Base-by-base conservation (phyloP, 1,284 basidiomycete genomes). In the Inonotus hispidus region DNA sequence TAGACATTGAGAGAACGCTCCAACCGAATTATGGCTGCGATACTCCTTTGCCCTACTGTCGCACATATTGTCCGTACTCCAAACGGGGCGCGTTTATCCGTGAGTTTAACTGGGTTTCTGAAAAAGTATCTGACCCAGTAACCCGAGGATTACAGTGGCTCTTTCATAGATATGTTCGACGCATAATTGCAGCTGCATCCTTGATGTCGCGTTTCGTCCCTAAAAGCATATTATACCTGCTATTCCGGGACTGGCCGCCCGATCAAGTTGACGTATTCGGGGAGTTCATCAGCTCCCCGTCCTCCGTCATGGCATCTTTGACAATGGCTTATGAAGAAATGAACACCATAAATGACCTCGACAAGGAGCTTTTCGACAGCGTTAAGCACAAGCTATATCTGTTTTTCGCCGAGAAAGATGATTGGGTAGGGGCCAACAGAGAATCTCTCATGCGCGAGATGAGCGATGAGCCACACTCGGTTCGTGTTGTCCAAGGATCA, bases 311-410 rank as follows among this genome's bases (percentile, higher is more conserved):
- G 58, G 77, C 82, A 1, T 71, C 76, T 10, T 67, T 88, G 45
- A 74, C 70, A 35, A 84, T 87, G 81, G 84, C 83, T 1, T 67
- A 82, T 57, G 80, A 85, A 38, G 85, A 88, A 69, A 87, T 87
- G 83, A 68, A 72, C 11, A 74, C 67, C 1, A 82, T 89, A 57
- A 73, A 70, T 29, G 78, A 74, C 19, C 70, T 82, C 10, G 84
- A 87, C 61, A 59, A 68, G 3, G 64, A 65, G 2, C 66, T 81
- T 38, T 69, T 87, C 10, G 66, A 72, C 21, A 66, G 71, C 45
- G 67, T 80, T 64, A 70, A 67, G 39, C 63, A 78, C 46, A 70
- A 70, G 10, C 65, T 86, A 16, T 79, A 75, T 68, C 69, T 86
- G 29, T 85, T 79, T 67, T 84, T 82, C 68, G 84, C 79, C 2